Base-by-base conservation (phyloP, 768 basidiomycete genomes). In the Gelatoporia subvermispora region DNA sequence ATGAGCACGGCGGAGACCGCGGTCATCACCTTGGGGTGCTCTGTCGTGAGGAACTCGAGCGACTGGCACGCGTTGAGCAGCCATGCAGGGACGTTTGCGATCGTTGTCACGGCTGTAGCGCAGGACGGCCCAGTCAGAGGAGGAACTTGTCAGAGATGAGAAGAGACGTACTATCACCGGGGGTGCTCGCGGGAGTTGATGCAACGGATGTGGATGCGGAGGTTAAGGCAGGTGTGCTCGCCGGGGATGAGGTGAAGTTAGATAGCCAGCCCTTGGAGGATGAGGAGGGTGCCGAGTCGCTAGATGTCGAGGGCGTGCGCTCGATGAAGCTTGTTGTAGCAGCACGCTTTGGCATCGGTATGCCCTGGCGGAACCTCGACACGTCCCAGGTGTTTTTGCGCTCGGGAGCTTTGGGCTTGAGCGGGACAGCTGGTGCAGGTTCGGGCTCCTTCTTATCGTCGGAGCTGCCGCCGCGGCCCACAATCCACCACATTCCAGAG, bases 1-100 rank as follows among this genome's bases (percentile, higher is more conserved):
- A 90, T 85, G 50, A 90, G 76, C 45, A 90, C 79, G 7, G 87
- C 87, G 53, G 84, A 84, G 45, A 88, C 63, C 28, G 85, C 76
- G 52, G 77, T 82, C 84, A 88, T 81, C 4, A 72, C 78, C 61
- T 83, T 83, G 9, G 88, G 88, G 56, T 90, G 86, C 56, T 89
- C 88, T 51, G 72, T 76, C 9, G 79, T 79, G 45, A 90, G 77
- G 67, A 76, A 85, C 46, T 88, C 85, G 51, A 90, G 74, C 9
- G 88, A 87, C 41, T 73, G 79, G 56, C 82, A 82, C 1, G 88
- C 87, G 57, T 88, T 88, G 48, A 90, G 61, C 16, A 90, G 74
- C 87, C 87, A 90, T 0, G 79, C 68, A 0, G 87, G 87, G 10
- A 81, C 87, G 50, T 85, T 77, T 15, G 77, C 70, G 8, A 78